Conservation (phyloP, 371 early-diverging fungal species). For the Mucor velutinosus region DNA sequence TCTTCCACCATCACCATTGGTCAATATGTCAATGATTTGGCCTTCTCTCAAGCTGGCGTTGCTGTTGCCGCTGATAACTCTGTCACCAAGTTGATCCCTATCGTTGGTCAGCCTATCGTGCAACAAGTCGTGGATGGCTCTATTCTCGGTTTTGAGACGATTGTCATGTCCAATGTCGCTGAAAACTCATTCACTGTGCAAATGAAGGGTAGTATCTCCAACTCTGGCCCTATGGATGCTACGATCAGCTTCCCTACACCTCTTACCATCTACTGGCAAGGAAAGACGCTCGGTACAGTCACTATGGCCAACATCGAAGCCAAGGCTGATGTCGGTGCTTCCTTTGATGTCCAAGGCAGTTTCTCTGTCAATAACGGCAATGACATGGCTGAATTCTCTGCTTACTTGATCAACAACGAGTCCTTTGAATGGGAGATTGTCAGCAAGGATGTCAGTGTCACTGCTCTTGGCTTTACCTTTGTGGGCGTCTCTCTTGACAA, state of each 20-base stretch:
- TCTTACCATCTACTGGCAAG: slow-evolving; percentile 54
- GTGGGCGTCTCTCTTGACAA: slow-evolving; percentile 54
- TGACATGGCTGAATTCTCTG: slow-evolving; percentile 52
- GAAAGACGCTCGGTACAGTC: slow-evolving; percentile 44
- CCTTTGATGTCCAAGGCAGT: slow-evolving; percentile 43
- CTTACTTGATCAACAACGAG: slow-evolving; percentile 57
- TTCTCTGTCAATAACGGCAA: slow-evolving; percentile 46
- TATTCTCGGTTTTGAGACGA: slow-evolving; percentile 48
- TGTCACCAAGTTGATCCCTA: slow-evolving; percentile 50
- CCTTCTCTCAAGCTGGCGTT: slow-evolving; percentile 53
- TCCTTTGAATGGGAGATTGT: slow-evolving; percentile 59
- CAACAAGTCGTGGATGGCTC: slow-evolving; percentile 56
- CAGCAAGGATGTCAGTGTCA: slow-evolving; percentile 51
- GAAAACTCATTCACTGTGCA: slow-evolving; percentile 53
- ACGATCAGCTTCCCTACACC: slow-evolving; percentile 51
- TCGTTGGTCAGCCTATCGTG: slow-evolving; percentile 61
- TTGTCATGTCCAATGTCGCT: slow-evolving; percentile 51
- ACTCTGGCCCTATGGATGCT: slow-evolving; percentile 67
- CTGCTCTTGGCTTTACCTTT: slow-evolving; percentile 58
- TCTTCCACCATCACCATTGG: slow-evolving; percentile 53
- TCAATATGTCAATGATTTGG: slow-evolving; percentile 49
- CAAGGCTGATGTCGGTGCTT: slow-evolving; percentile 48
- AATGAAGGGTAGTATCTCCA: slow-evolving; percentile 56
- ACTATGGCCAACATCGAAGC: slow-evolving; percentile 51
- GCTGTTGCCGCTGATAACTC: slow-evolving; percentile 45